Percentiles rank a stretch among this genome's conserved stretches.
These are phyloP conservation scores for Sporothrix sp. DNA, from an alignment of 2,329 filamentous ascomycete species.

Conservation along the genomic window DNA sequence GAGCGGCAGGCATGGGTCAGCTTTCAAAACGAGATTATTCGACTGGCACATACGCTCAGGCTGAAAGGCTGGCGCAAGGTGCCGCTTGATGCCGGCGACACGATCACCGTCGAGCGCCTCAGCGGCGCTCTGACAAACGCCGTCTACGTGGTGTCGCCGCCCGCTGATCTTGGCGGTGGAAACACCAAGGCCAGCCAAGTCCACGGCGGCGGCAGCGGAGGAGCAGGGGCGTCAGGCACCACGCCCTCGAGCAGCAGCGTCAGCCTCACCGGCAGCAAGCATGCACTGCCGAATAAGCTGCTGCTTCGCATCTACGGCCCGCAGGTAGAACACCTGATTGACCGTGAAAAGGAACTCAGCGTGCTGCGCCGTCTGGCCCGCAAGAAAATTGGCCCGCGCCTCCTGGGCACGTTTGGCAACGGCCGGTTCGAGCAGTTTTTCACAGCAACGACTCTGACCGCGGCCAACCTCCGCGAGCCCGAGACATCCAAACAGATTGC, in stretches of 20 bases:
- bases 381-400: slow-evolving; percentile 84
- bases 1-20: slow-evolving; percentile 68
- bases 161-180: slow-evolving; percentile 42
- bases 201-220: not conserved
- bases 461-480: slow-evolving; percentile 64
- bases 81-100: slow-evolving; percentile 57
- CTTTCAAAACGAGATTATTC: slow-evolving; percentile 89
- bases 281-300: slow-evolving; percentile 50
- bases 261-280: slow-evolving; percentile 7
- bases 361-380: slow-evolving; percentile 78
- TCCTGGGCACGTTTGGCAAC: slow-evolving; percentile 87
- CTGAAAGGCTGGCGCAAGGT: slow-evolving; percentile 89
- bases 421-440: slow-evolving; percentile 95
- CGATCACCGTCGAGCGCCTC: slow-evolving; percentile 61
- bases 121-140: slow-evolving; percentile 94
- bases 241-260: slow-evolving; percentile 21
- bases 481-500: slow-evolving; percentile 88
- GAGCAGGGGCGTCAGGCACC: not conserved
- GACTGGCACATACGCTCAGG: slow-evolving; percentile 76
- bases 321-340: slow-evolving; percentile 90
- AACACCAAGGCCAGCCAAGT: not conserved
- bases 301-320: slow-evolving; percentile 88
- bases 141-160: slow-evolving; percentile 87
- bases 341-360: slow-evolving; percentile 78
- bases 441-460: slow-evolving; percentile 70